These are phyloP conservation scores for Silene uniflora DNA, from an alignment of 148 eudicot genomes.

Conservation along the genomic window DNA sequence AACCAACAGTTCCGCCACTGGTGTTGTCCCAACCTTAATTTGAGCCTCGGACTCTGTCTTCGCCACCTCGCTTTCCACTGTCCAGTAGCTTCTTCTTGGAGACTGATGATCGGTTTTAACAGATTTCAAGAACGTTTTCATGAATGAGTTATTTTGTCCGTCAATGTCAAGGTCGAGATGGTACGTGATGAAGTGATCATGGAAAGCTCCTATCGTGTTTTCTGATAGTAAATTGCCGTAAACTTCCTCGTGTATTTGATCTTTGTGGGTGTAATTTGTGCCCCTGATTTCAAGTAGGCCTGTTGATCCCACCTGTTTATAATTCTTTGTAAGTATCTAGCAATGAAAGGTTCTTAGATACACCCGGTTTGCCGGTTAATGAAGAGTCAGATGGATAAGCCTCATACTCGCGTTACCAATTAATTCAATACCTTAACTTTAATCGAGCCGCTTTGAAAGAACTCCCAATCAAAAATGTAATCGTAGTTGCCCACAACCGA, in stretches of 20 bases:
- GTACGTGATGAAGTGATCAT: conserved; percentile 47
- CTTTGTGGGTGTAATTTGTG: conserved; percentile 39
- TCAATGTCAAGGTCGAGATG: conserved; percentile 50
- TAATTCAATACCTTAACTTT: too few species aligned
- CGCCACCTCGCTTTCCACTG: conserved; percentile 28
- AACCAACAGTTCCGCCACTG: too few species aligned
- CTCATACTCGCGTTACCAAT: too few species aligned
- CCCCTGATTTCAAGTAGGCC: conserved; percentile 42
- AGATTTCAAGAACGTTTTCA: conserved; percentile 22
- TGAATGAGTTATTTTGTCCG: conserved; percentile 42
- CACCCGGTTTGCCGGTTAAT: too few species aligned
- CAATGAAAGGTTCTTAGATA: too few species aligned
- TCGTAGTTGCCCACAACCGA: conserved; percentile 46
- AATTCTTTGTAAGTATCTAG: too few species aligned
- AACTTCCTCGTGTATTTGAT: conserved; percentile 42
- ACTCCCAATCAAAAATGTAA: conserved; percentile 45
- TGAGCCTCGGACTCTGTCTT: too few species aligned
- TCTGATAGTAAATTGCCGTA: too few species aligned
- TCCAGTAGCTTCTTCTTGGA: conserved; percentile 53
- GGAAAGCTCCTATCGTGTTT: too few species aligned
- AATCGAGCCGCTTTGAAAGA: conserved; percentile 39
- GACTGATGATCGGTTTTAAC: conserved; percentile 4
- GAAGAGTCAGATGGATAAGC: too few species aligned
- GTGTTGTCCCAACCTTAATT: too few species aligned
- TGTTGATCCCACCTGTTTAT: conserved; percentile 33